Conservation (phyloP, 1,139 yeast genomes). For the Debaryomyces coudertii region DNA sequence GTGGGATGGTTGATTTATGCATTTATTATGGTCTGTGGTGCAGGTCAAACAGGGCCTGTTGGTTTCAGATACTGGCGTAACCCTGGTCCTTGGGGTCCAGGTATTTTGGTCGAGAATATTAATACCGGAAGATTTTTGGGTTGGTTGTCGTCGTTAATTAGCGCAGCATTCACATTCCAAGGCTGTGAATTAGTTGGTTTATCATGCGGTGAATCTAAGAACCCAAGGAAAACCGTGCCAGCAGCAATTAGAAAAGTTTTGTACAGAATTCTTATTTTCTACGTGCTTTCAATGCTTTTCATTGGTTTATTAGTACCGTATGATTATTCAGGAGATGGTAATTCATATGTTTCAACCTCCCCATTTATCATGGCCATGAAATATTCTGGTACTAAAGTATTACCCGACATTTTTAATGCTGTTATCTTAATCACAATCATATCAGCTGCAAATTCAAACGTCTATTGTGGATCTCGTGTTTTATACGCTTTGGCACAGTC, state of each 20-base stretch:
- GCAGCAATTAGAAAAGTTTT: constrained; percentile 82
- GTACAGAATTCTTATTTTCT: constrained; percentile 77
- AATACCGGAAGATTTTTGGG: constrained; percentile 65
- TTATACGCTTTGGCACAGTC: constrained; percentile 66
- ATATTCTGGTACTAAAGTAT: constrained; percentile 68
- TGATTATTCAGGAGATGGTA: constrained; percentile 53
- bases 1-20: constrained; percentile 72
- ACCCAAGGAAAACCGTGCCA: constrained; percentile 83
- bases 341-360: constrained; percentile 39
- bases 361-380: constrained; percentile 61
- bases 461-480: constrained; percentile 77
- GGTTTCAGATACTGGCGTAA: constrained; percentile 91
- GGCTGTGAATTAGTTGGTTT: constrained; percentile 86
- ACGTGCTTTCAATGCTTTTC: constrained; percentile 77
- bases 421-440: constrained; percentile 68
- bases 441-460: constrained; percentile 82
- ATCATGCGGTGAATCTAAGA: constrained; percentile 84
- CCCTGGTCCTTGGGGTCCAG: constrained; percentile 87
- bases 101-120: constrained; percentile 46
- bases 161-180: constrained; percentile 78
- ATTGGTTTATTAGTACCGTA: constrained; percentile 84
- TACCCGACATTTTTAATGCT: constrained; percentile 77
- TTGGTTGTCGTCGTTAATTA: constrained; percentile 64
- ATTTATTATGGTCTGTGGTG: constrained; percentile 73
- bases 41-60: constrained; percentile 66